These are phyloP conservation scores for Eucalyptus regnans DNA, from an alignment of 345 rosid genomes.

Conservation along the genomic window DNA sequence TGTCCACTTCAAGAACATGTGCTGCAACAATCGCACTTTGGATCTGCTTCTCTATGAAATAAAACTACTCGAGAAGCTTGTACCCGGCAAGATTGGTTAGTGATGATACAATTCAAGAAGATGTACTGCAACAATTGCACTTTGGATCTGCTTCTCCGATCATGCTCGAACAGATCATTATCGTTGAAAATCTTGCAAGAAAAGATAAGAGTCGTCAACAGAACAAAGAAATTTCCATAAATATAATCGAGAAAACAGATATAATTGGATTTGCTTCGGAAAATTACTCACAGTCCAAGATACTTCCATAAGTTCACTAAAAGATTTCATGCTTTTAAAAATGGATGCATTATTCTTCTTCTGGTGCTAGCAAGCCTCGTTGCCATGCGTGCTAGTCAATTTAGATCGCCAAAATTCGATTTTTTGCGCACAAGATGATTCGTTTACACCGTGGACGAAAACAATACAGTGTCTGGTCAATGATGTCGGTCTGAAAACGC, in stretches of 20 bases:
- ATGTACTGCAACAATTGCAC: constrained; percentile 67
- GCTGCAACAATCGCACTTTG: constrained; percentile 59
- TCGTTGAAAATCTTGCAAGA: not conserved
- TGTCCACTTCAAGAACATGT: constrained; percentile 63
- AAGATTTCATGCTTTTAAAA: not conserved
- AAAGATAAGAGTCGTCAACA: not conserved
- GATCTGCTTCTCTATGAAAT: constrained; percentile 1
- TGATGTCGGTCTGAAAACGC: not conserved
- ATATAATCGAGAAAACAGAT: not conserved
- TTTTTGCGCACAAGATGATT: not conserved
- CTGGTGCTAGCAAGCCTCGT: not conserved
- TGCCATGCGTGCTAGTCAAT: not conserved
- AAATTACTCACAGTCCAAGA: not conserved
- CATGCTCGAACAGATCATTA: not conserved
- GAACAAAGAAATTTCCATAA: not conserved
- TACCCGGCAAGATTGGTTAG: too few relatives aligned
- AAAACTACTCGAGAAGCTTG: too few relatives aligned
- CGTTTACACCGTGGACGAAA: not conserved
- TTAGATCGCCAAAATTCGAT: not conserved
- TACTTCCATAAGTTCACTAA: not conserved
- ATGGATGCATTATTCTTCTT: not conserved
- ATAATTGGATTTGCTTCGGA: not conserved
- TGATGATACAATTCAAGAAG: constrained; percentile 2
- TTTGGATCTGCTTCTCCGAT: not conserved
- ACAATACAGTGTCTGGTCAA: not conserved